phyloP scores from a whole-genome alignment of 345 rosid species.

The Erysimum cheiranthoides region DNA sequence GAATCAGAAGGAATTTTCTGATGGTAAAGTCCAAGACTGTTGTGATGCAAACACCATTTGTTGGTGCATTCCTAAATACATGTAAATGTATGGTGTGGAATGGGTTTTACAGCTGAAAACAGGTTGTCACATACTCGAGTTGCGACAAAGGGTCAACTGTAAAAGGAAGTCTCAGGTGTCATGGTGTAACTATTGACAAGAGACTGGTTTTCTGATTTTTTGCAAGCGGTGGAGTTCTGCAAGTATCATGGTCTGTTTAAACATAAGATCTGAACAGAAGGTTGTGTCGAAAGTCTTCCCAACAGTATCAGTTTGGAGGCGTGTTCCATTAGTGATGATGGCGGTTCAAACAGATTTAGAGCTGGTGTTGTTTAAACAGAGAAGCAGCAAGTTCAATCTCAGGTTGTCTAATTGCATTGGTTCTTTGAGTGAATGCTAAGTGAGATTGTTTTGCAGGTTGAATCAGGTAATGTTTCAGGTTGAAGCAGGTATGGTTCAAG shows the following conservation, averaged over 20 bases:
- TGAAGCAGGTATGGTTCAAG: background rate
- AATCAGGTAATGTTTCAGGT: background rate
- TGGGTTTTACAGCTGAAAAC: too few species aligned
- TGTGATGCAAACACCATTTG: background rate
- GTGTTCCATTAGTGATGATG: too few species aligned
- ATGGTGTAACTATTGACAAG: too few species aligned
- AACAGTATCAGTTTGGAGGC: background rate
- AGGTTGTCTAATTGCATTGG: background rate
- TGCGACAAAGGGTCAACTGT: too few species aligned
- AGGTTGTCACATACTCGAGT: too few species aligned
- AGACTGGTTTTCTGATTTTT: too few species aligned
- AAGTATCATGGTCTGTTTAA: background rate
- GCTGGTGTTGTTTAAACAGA: too few species aligned
- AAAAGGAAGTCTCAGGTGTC: too few species aligned
- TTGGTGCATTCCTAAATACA: background rate
- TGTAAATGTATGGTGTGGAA: too few species aligned
- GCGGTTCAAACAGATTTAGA: too few species aligned
- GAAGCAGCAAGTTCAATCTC: background rate
- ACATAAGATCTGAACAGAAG: background rate
- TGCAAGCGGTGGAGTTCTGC: too few species aligned
- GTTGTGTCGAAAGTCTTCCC: background rate
- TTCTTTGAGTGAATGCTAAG: background rate
- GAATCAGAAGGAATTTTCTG: background rate
- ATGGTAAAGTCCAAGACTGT: background rate
- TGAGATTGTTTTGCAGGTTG: background rate